Conservation (phyloP, 1,284 basidiomycete species). For the Ganoderma boninense region DNA sequence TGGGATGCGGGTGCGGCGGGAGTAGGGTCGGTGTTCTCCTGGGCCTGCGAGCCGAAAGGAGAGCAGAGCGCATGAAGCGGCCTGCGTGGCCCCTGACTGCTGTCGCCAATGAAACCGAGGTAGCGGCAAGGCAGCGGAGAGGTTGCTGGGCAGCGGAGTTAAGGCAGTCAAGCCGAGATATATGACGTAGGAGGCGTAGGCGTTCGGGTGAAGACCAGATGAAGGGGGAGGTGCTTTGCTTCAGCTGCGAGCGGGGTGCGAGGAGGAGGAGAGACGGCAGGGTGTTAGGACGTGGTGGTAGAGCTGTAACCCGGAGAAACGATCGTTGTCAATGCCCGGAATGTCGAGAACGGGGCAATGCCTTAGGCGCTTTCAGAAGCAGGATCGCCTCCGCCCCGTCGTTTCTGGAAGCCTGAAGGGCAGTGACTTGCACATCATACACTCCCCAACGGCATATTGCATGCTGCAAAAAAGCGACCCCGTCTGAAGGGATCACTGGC, state of each 20-base stretch:
- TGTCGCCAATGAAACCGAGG: not conserved
- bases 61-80: constrained; percentile 1
- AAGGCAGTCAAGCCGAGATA: not conserved
- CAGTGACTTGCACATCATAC: not conserved
- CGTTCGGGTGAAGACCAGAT: not conserved
- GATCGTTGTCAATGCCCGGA: not conserved
- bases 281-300: not conserved
- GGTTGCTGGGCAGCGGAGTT: not conserved
- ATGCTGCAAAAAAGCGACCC: not conserved
- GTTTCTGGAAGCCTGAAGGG: not conserved
- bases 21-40: not conserved
- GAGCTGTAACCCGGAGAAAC: not conserved
- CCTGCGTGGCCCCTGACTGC: not conserved
- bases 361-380: not conserved
- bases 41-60: not conserved
- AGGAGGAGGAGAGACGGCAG: not conserved
- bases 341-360: constrained; percentile 4
- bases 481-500: not conserved
- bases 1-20: not conserved
- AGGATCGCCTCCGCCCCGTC: not conserved
- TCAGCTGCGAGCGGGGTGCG: not conserved
- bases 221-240: not conserved
- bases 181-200: constrained; percentile 10
- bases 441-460: not conserved
- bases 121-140: no score